These are phyloP conservation scores for Moniliella sp. DNA, from an alignment of 1,284 basidiomycete species.

Conservation along the genomic window DNA sequence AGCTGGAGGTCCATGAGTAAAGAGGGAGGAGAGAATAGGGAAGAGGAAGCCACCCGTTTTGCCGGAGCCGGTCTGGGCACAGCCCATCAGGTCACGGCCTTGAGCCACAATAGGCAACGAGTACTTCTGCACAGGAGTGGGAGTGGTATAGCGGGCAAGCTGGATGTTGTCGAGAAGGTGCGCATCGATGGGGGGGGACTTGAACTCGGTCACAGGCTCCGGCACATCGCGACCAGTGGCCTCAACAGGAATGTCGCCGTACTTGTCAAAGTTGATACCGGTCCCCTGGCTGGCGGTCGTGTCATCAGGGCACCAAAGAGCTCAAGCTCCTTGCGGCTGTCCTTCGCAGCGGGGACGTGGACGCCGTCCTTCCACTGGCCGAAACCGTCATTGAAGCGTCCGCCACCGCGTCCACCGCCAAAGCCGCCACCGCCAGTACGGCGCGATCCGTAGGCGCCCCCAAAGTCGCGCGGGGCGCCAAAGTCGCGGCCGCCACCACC, in stretches of 20 bases:
- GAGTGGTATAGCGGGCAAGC: slow-evolving; percentile 73
- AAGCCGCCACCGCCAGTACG: neutral
- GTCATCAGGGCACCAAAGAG: slow-evolving; percentile 81
- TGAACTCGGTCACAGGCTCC: slow-evolving; percentile 72
- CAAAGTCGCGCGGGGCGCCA: too few relatives aligned
- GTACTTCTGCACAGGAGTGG: slow-evolving; percentile 98
- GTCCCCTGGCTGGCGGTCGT: slow-evolving; percentile 49
- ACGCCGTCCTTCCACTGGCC: slow-evolving; percentile 75
- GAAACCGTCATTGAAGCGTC: slow-evolving; percentile 17
- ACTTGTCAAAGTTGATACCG: slow-evolving; percentile 99
- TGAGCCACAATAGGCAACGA: slow-evolving; percentile 90
- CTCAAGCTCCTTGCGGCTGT: slow-evolving; percentile 75
- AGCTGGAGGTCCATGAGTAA: slow-evolving; percentile 54
- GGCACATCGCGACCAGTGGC: slow-evolving; percentile 85
- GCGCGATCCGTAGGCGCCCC: neutral
- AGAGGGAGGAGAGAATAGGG: slow-evolving; percentile 92
- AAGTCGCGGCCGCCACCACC: slow-evolving; percentile 1
- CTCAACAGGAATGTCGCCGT: slow-evolving; percentile 97
- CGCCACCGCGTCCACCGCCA: neutral
- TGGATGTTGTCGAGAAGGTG: slow-evolving; percentile 85
- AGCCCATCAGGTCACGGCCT: slow-evolving; percentile 86
- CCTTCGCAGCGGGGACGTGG: slow-evolving; percentile 59
- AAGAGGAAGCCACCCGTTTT: slow-evolving; percentile 98
- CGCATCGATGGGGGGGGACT: slow-evolving; percentile 69
- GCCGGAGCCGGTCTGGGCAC: slow-evolving; percentile 97